Conservation (phyloP, 257 asterid species). For the Echium plantagineum region DNA sequence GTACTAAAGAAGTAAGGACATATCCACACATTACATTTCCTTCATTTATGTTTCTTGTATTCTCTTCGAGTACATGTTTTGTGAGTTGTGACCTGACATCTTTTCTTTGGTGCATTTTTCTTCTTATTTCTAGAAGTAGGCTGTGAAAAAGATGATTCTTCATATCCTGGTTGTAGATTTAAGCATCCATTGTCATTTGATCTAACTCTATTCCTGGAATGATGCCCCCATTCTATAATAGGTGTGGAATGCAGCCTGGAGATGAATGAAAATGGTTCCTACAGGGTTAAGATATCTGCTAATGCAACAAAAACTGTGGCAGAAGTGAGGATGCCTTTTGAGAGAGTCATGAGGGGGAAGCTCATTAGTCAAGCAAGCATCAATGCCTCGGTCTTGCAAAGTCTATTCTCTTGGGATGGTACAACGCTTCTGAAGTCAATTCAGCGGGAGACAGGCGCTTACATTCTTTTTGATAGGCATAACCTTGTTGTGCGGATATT, state of each 20-base stretch:
- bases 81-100: neutral
- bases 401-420: constrained; percentile 71
- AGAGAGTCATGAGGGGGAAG: constrained; percentile 66
- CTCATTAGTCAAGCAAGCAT: constrained; percentile 39
- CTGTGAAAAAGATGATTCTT: neutral
- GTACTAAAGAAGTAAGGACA: too few relatives aligned
- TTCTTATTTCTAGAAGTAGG: neutral
- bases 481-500: constrained; percentile 43
- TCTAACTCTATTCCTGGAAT: neutral
- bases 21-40: neutral
- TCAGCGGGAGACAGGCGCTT: constrained; percentile 49
- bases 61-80: neutral
- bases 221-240: constrained; percentile 17
- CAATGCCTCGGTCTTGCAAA: constrained; percentile 55
- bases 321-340: constrained; percentile 61
- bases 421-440: constrained; percentile 39
- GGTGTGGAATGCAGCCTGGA: constrained; percentile 57
- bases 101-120: too few relatives aligned
- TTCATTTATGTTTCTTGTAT: neutral
- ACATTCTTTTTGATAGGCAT: constrained; percentile 57
- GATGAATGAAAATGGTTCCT: constrained; percentile 47
- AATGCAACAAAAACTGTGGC: constrained; percentile 64
- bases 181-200: too few relatives aligned
- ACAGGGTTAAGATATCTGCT: constrained; percentile 71
- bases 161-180: too few relatives aligned